Conservation (phyloP, 1,284 basidiomycete genomes). For the Ceratobasidium sp. region DNA sequence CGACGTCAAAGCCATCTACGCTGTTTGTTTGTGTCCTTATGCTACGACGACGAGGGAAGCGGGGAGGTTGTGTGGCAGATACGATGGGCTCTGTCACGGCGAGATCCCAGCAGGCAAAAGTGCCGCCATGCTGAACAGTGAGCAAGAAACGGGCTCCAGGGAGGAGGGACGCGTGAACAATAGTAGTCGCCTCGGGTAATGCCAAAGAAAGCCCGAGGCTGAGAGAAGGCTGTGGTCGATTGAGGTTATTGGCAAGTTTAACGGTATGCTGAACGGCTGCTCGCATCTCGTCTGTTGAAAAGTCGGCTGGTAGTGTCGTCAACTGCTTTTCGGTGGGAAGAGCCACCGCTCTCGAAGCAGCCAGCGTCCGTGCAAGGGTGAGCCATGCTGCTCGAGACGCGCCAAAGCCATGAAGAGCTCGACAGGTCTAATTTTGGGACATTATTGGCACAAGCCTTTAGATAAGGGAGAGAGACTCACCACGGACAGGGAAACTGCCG, state of each 20-base stretch:
- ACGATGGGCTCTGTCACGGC: not conserved
- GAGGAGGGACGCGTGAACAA: slow-evolving; percentile 24
- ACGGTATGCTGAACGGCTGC: slow-evolving; percentile 7
- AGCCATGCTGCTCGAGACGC: slow-evolving; percentile 26
- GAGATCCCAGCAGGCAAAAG: slow-evolving; percentile 32
- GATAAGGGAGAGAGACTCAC: not conserved
- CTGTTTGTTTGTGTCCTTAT: slow-evolving; percentile 24
- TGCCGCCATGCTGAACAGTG: slow-evolving; percentile 27
- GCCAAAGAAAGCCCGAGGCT: not conserved
- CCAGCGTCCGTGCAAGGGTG: slow-evolving; percentile 31
- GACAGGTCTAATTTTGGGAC: slow-evolving; percentile 2
- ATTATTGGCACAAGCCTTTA: not conserved
- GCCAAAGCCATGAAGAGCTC: slow-evolving; percentile 10
- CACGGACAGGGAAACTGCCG: slow-evolving; percentile 5
- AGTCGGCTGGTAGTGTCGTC: slow-evolving; percentile 5
- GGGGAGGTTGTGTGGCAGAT: slow-evolving; percentile 3
- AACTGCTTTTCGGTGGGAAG: slow-evolving; percentile 22
- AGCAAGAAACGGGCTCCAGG: slow-evolving; percentile 31
- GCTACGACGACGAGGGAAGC: slow-evolving; percentile 20
- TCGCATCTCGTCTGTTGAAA: slow-evolving; percentile 27
- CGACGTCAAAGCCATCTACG: slow-evolving; percentile 27
- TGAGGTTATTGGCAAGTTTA: not conserved
- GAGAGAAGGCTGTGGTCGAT: not conserved
- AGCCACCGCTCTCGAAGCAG: not conserved
- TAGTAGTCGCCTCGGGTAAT: slow-evolving; percentile 4